Evolutionary conservation across 2,329 filamentous ascomycete genomes (phyloP), one percentile per base, ranked within the genome.

Genomic region (Trichoderma koningiopsis): DNA sequence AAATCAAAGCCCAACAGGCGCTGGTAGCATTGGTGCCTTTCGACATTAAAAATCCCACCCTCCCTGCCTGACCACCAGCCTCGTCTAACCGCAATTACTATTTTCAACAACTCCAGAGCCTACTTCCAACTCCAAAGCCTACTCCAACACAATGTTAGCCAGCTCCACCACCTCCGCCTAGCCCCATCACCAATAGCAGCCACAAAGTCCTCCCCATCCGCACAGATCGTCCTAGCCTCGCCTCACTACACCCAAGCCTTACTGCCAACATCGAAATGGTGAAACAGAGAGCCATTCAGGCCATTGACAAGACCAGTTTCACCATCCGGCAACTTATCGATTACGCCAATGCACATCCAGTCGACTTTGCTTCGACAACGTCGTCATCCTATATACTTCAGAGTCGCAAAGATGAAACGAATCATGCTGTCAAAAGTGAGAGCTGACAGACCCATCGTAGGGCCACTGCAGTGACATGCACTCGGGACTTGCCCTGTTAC

Each of bases 311-410:
- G 27, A 22, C 14, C n/a, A 66, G 52, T 47, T 57, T 35, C 61
- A 52, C 61, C 37, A 57, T 43, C 37, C 64, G 49, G 69, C 29
- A 57, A 59, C 61, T 66, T 52, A 66, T 69, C 68, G 61, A 69
- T 66, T 58, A 16, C 55, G 37, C 58, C 66, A 57, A 47, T 29
- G 35, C 29, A 40, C 22, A 47, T 22, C 14, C 5, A 19, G 10
- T n/a, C 10, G 27, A n/a, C 24, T 35, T 5, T 1, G 49, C 57
- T 63, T 68, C 35, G 24, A 49, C 58, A 43, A 43, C 10, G 22
- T 19, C 35, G 7, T 24, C 24, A 31, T 29, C 24, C n/a, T 16
- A 7, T 31, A 4, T 31, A 11, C 2, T 22, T 16, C 31, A 4
- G 1, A 47, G 4, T 16, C 11, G 49, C 13, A 43, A 29, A 14